Percentiles rank a stretch among this genome's conserved stretches.
Conservation (phyloP, 148 eudicot species). For the Dysphania ambrosioides region DNA sequence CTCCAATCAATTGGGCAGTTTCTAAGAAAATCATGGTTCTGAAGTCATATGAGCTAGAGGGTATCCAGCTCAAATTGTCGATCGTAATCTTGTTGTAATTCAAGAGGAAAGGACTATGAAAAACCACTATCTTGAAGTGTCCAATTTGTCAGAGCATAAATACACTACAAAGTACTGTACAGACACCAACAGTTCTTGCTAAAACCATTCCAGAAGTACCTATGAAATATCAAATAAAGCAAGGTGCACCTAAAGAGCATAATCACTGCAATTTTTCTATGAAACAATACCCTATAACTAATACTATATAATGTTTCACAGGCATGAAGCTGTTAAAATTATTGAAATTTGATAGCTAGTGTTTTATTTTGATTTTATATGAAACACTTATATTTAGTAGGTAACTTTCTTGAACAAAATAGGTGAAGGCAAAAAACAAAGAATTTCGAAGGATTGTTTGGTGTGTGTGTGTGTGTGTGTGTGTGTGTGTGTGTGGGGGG, state of each 20-base stretch:
- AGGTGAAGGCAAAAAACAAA: too few relatives aligned
- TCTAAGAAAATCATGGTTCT: slow-evolving; percentile 13
- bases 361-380: too few relatives aligned
- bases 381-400: too few relatives aligned
- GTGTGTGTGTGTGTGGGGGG: too few relatives aligned
- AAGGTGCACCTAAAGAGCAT: background rate
- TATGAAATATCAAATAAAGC: background rate
- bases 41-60: background rate
- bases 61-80: slow-evolving; percentile 22
- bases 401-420: background rate
- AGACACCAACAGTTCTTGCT: background rate
- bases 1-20: slow-evolving; percentile 3
- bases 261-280: background rate
- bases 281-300: background rate
- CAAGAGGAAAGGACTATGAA: slow-evolving; percentile 9
- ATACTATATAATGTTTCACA: background rate
- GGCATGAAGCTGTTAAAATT: background rate
- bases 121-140: background rate
- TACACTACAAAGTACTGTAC: background rate
- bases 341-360: background rate
- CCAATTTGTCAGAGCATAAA: background rate
- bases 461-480: too few relatives aligned
- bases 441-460: too few relatives aligned
- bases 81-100: background rate
- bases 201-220: background rate